These are phyloP conservation scores for Reutealis trisperma DNA, from an alignment of 345 rosid species.

Conservation along the genomic window DNA sequence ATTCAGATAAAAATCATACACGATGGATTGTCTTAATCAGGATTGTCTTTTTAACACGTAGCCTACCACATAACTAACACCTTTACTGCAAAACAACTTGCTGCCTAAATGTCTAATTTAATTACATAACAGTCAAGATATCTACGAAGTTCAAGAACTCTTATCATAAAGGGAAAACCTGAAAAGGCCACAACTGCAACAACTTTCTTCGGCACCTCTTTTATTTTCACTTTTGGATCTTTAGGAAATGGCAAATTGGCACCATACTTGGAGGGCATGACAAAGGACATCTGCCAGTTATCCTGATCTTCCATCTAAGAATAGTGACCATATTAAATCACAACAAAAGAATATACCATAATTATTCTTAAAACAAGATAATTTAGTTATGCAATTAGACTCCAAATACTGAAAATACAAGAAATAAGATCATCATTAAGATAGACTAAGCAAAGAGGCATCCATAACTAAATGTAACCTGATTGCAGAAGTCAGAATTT, in stretches of 20 bases:
- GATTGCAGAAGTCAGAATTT: neutral
- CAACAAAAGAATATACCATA: neutral
- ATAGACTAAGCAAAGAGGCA: neutral
- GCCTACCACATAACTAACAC: neutral
- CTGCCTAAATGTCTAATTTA: neutral
- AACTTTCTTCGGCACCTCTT: constrained; percentile 63
- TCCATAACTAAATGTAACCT: neutral
- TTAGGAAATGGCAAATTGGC: constrained; percentile 69
- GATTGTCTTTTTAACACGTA: neutral
- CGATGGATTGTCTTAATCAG: neutral
- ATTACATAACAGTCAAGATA: neutral
- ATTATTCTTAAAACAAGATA: neutral
- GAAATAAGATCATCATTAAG: neutral
- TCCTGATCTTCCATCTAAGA: constrained; percentile 54
- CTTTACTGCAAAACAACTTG: neutral
- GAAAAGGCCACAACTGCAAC: constrained; percentile 84
- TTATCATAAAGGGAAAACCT: constrained; percentile 43
- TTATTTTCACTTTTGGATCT: constrained; percentile 72
- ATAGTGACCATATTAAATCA: constrained; percentile 6
- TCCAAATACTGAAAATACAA: neutral
- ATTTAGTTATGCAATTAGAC: neutral
- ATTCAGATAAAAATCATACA: neutral
- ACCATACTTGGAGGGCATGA: constrained; percentile 88
- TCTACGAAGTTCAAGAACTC: neutral
- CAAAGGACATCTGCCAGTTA: constrained; percentile 92